Evolutionary conservation across 2,329 filamentous ascomycete species (phyloP).

Genomic region (Nemania serpens): DNA sequence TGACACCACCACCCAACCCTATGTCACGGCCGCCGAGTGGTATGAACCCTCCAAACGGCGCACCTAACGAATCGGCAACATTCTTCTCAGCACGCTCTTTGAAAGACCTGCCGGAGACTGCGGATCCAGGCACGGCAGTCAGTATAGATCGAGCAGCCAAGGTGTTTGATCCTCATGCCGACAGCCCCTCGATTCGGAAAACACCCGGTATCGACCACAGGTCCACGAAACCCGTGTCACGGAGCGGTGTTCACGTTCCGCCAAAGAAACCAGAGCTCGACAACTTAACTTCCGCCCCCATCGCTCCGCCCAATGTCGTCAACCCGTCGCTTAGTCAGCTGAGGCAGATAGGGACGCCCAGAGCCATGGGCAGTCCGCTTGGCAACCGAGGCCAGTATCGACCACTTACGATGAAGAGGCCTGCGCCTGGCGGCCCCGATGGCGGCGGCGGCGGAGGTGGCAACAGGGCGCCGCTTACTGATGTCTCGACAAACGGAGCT

Average conservation of each 20-base stretch:
- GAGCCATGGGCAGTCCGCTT: constrained; percentile 58
- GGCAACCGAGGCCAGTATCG: constrained; percentile 63
- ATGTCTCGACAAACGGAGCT: constrained; percentile 53
- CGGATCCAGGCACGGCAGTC: constrained; percentile 48
- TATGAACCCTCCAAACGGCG: constrained; percentile 31
- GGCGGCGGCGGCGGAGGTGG: constrained; percentile 21
- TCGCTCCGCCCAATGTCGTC: constrained; percentile 44
- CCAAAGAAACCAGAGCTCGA: constrained; percentile 42
- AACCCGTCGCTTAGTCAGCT: constrained; percentile 60
- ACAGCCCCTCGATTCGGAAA: constrained; percentile 85
- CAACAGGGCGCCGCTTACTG: constrained; percentile 53
- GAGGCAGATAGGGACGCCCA: constrained; percentile 64
- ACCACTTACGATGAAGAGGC: constrained; percentile 63
- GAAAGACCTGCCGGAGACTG: constrained; percentile 56
- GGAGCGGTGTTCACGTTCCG: constrained; percentile 58
- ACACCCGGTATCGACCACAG: constrained; percentile 86
- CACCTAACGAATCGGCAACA: constrained; percentile 52
- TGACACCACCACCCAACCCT: constrained; percentile 42
- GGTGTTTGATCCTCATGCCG: constrained; percentile 73
- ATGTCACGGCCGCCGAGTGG: constrained; percentile 31
- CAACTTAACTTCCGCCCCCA: constrained; percentile 12
- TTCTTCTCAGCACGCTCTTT: constrained; percentile 73
- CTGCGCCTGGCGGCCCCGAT: constrained; percentile 39
- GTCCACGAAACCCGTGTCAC: constrained; percentile 73
- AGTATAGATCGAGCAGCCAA: constrained; percentile 53